These are phyloP conservation scores for Fusarium solani-melongenae DNA, from an alignment of 2,329 filamentous ascomycete species.

Conservation along the genomic window DNA sequence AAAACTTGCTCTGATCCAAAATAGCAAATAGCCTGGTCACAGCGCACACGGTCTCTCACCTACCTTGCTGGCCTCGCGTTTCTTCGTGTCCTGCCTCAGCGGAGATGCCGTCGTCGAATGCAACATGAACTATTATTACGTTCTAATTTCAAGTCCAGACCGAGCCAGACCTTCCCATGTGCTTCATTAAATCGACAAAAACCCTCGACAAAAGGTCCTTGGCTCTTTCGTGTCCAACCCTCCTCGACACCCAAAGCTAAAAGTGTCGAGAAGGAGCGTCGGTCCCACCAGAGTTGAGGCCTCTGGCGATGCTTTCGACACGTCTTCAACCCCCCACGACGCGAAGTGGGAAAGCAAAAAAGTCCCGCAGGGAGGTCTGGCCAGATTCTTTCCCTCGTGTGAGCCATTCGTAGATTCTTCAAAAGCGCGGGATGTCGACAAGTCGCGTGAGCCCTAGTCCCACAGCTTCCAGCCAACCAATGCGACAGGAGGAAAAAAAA, in stretches of 20 bases:
- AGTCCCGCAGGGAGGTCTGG: slow-evolving; percentile 9
- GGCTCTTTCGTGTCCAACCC: neutral
- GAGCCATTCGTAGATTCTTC: slow-evolving; percentile 67
- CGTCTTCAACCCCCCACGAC: slow-evolving; percentile 37
- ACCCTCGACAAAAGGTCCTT: neutral
- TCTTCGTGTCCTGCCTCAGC: neutral
- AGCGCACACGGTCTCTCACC: neutral
- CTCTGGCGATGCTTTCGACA: slow-evolving; percentile 68
- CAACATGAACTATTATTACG: neutral
- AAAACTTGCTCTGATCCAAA: neutral
- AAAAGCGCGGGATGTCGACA: neutral
- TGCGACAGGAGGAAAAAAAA: neutral
- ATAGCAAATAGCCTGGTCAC: neutral
- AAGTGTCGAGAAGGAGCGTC: slow-evolving; percentile 67
- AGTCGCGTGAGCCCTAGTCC: neutral
- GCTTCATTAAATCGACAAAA: slow-evolving; percentile 73
- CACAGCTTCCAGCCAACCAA: neutral
- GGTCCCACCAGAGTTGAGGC: slow-evolving; percentile 70
- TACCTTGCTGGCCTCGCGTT: neutral
- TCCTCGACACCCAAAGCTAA: neutral
- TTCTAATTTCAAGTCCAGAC: slow-evolving; percentile 55
- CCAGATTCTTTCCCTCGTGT: slow-evolving; percentile 47
- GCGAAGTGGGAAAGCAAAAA: neutral
- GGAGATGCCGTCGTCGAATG: neutral
- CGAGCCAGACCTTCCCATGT: slow-evolving; percentile 58